phyloP scores from a whole-genome alignment of 768 basidiomycete species.

The Xanthoconium purpureum region DNA sequence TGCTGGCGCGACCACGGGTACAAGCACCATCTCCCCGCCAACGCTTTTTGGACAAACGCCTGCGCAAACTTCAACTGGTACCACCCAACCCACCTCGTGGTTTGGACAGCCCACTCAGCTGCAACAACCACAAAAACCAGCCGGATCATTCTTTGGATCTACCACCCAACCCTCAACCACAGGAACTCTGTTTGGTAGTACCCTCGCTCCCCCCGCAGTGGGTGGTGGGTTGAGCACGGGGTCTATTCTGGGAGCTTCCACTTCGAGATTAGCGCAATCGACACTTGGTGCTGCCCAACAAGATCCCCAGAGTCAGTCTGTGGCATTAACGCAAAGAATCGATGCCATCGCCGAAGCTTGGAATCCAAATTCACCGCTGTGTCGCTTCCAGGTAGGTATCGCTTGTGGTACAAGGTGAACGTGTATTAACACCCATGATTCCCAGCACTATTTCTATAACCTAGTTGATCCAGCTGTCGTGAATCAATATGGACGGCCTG shows the following conservation, averaged over 20 bases:
- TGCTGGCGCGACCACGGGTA: slow-evolving; percentile 11
- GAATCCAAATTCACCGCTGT: slow-evolving; percentile 64
- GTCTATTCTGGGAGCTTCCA: slow-evolving; percentile 31
- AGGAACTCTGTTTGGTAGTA: slow-evolving; percentile 37
- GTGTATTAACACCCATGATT: not conserved
- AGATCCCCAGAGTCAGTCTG: slow-evolving; percentile 61
- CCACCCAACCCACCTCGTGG: slow-evolving; percentile 17
- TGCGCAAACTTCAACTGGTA: slow-evolving; percentile 11
- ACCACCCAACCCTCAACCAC: slow-evolving; percentile 24
- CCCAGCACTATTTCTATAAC: slow-evolving; percentile 81
- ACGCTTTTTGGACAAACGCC: slow-evolving; percentile 32
- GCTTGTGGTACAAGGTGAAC: not conserved
- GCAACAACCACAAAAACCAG: slow-evolving; percentile 22
- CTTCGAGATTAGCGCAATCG: slow-evolving; percentile 33
- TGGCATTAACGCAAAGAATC: slow-evolving; percentile 53
- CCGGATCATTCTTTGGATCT: slow-evolving; percentile 32
- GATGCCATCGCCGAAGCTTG: slow-evolving; percentile 67
- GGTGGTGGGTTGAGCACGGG: slow-evolving; percentile 24
- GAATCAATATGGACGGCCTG: slow-evolving; percentile 64
- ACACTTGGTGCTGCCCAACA: slow-evolving; percentile 41
- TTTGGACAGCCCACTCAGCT: slow-evolving; percentile 22
- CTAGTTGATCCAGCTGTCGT: slow-evolving; percentile 70
- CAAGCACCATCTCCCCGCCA: slow-evolving; percentile 20
- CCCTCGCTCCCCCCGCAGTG: slow-evolving; percentile 33
- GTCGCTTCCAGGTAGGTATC: slow-evolving; percentile 70